Percentiles rank a stretch among this genome's conserved stretches.
phyloP scores from a whole-genome alignment of 78 protist species.

The Dictyostelium intermedium region DNA sequence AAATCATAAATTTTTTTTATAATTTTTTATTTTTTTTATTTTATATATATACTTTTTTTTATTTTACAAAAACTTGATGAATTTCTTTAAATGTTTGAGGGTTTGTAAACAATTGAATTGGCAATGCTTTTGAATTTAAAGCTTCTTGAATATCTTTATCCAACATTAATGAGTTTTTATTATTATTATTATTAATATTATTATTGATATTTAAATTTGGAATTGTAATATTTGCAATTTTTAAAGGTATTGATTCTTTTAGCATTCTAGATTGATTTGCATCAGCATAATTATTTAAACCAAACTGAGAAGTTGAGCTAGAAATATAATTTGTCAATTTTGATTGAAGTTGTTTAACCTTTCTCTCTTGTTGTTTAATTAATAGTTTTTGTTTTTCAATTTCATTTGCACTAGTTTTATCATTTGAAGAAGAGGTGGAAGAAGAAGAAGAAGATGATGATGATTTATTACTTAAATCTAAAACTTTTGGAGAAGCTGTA shows the following conservation, averaged over 20 bases:
- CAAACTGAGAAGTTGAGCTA: not conserved
- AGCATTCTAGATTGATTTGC: constrained; percentile 29
- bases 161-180: not conserved
- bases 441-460: not conserved
- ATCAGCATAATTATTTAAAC: constrained; percentile 19
- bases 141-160: constrained; percentile 37
- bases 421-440: not conserved
- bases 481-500: constrained; percentile 43
- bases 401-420: not conserved
- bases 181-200: not conserved
- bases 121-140: not conserved
- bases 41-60: not conserved
- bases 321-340: constrained; percentile 15
- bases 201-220: not conserved
- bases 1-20: not conserved
- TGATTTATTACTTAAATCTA: not conserved
- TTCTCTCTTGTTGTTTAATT: constrained; percentile 14
- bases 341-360: constrained; percentile 27
- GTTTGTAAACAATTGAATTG: constrained; percentile 17
- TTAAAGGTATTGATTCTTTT: not conserved
- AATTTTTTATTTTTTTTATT: not conserved
- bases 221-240: constrained; percentile 4
- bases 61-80: constrained; percentile 16
- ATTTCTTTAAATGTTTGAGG: constrained; percentile 8
- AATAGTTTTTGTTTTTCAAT: constrained; percentile 28